Evolutionary conservation across 78 protist species (phyloP), one percentile per base, ranked within the genome.

Genomic region (Dictyostelium firmibasis): DNA sequence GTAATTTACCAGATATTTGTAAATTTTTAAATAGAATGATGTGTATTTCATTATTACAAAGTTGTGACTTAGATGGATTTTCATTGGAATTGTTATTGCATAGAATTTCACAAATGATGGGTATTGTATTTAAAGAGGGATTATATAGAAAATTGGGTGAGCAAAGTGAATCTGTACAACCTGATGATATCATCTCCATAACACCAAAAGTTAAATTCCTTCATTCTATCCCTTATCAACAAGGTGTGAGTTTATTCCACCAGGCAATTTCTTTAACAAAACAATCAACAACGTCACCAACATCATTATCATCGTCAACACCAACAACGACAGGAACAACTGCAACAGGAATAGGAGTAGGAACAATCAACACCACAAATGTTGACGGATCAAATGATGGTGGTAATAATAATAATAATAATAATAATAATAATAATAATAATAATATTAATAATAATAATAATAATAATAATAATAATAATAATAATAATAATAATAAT

Each of bases 171-270:
- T 35, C 10, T 20, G 31, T 82, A 5, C 23, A 27, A 31, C 29
- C 27, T 7, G 44, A 31, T 10, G 95, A 91, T 43, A 82, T 91
- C 31, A 20, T 60, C 29, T 27, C 33, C 0, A 82, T 91, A 9
- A 67, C 36, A 60, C 95, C 95, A 33, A 83, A 84, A 35, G 96
- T 92, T 47, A 79, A 82, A 33, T 86, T 86, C 57, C 85, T 86
- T 57, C 91, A 82, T 41, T 64, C 81, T 31, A 91, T 92, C 36
- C 96, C 96, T 9, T 92, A 92, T 53, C 93, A 92, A 27, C 93
- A 92, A 36, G 96, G 96, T 76, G 96, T 92, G 3, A 18, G 92
- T 31, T 47, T 92, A 25, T 92, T 86, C 43, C 96, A 92, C 43
- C 96, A 92, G 23, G 96, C 96, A 2, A 83, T 91, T 13, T 47